Percentiles rank a stretch among this genome's conserved stretches.
phyloP scores from a whole-genome alignment of 2,329 filamentous ascomycete species.

The Cytospora chrysosperma region DNA sequence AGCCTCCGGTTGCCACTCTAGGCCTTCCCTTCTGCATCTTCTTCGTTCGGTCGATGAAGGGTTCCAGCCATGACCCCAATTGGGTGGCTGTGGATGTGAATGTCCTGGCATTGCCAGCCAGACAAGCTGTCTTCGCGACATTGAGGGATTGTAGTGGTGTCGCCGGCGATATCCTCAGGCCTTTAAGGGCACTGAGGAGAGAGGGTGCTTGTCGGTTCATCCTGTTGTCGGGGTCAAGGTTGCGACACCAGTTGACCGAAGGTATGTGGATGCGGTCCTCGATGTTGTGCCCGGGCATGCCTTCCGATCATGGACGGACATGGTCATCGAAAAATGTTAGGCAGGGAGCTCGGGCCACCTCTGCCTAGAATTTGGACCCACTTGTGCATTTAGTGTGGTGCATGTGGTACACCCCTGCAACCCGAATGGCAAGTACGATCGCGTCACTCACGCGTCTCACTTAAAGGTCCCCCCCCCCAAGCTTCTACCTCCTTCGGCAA shows the following conservation, averaged over 20 bases:
- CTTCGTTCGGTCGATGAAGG: constrained; percentile 70
- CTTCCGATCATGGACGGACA: constrained; percentile 4
- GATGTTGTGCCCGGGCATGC: constrained; percentile 10
- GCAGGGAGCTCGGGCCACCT: constrained; percentile 19
- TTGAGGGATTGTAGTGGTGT: constrained; percentile 41
- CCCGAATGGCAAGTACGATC: constrained; percentile 3
- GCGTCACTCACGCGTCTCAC: constrained; percentile 21
- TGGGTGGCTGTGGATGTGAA: constrained; percentile 69
- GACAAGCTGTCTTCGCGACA: constrained; percentile 31
- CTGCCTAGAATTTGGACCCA: constrained; percentile 1
- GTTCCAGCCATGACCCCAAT: constrained; percentile 77
- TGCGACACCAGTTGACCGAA: constrained; percentile 4
- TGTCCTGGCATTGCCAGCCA: constrained; percentile 51
- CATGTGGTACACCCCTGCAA: no score
- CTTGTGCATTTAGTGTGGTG: background rate
- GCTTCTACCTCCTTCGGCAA: background rate
- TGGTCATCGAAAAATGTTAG: constrained; percentile 11
- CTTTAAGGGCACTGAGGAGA: constrained; percentile 51
- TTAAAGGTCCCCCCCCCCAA: background rate
- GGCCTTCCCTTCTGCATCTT: constrained; percentile 91
- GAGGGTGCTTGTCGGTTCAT: constrained; percentile 49
- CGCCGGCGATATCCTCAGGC: constrained; percentile 46
- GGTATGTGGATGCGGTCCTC: background rate
- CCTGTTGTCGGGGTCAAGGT: constrained; percentile 24
- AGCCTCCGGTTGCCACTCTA: constrained; percentile 86